Evolutionary conservation across 2,329 filamentous ascomycete species (phyloP).

Genomic region (Penicillium sp.): DNA sequence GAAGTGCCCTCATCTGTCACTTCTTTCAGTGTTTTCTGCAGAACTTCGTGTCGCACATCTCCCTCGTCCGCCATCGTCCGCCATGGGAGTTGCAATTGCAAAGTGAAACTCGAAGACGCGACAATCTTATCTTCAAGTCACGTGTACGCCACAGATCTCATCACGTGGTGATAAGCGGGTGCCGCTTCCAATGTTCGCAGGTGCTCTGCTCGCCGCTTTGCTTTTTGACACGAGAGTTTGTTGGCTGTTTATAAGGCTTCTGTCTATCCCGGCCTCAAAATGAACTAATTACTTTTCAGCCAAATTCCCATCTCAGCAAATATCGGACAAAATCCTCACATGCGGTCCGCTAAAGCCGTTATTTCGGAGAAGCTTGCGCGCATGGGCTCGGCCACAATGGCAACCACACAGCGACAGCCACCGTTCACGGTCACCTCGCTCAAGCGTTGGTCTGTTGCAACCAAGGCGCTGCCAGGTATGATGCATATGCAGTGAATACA

Average conservation of each 20-base stretch:
- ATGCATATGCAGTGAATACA: too few relatives aligned
- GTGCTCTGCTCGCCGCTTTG: not conserved
- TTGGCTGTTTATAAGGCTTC: not conserved
- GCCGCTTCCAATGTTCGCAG: slow-evolving; percentile 5
- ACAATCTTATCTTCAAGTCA: slow-evolving; percentile 11
- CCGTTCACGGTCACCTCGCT: slow-evolving; percentile 71
- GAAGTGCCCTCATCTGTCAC: slow-evolving; percentile 41
- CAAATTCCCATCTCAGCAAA: not conserved
- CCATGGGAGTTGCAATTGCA: slow-evolving; percentile 5
- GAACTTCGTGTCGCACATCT: slow-evolving; percentile 47
- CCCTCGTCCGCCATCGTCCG: slow-evolving; percentile 43
- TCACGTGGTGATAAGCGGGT: slow-evolving; percentile 12
- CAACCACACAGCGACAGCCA: slow-evolving; percentile 25
- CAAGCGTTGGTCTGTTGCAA: slow-evolving; percentile 81
- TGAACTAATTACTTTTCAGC: slow-evolving; percentile 8
- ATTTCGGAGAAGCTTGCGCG: slow-evolving; percentile 35
- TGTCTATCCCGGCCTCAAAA: slow-evolving; percentile 3
- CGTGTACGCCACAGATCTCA: not conserved
- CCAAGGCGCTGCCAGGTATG: slow-evolving; percentile 71
- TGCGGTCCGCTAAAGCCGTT: slow-evolving; percentile 43
- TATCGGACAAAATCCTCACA: slow-evolving; percentile 5
- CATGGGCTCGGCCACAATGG: slow-evolving; percentile 27
- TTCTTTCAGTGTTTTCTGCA: slow-evolving; percentile 51
- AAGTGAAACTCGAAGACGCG: not conserved
- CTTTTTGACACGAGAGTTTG: not conserved